Percentiles rank a stretch among this genome's conserved stretches.
phyloP scores from a whole-genome alignment of 352 stramenopile species.

The Vaucheria bursata region DNA sequence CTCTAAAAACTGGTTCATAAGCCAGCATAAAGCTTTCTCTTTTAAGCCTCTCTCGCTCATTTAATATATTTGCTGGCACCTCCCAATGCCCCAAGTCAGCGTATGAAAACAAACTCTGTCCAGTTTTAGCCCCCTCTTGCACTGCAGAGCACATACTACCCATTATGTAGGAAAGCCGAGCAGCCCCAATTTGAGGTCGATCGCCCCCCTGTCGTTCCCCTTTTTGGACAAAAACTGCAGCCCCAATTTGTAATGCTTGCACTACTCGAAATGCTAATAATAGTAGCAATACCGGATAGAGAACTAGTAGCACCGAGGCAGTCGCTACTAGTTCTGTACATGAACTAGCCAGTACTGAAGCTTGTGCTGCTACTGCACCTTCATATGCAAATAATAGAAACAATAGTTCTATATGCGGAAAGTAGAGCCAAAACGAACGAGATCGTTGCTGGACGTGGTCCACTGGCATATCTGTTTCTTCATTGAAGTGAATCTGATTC shows the following conservation, averaged over 20 bases:
- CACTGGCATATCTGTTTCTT: background rate
- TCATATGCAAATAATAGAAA: too few relatives aligned
- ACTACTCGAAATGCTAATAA: background rate
- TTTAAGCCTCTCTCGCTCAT: background rate
- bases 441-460: conserved; percentile 1
- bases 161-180: too few relatives aligned
- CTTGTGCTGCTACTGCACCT: too few relatives aligned
- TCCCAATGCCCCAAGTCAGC: background rate
- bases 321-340: background rate
- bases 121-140: background rate
- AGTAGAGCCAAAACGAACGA: background rate
- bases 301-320: background rate
- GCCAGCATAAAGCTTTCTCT: background rate
- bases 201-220: too few relatives aligned
- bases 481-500: too few relatives aligned
- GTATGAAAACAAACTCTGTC: background rate
- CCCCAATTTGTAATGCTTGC: background rate
- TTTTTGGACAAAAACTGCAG: background rate
- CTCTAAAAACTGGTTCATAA: conserved; percentile 1
- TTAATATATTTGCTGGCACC: background rate
- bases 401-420: background rate
- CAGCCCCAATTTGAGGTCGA: too few relatives aligned
- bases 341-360: background rate
- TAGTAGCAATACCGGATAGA: background rate
- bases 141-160: background rate